Evolutionary conservation across 2,329 filamentous ascomycete genomes (phyloP).

Genomic region (Fusarium stilboides): DNA sequence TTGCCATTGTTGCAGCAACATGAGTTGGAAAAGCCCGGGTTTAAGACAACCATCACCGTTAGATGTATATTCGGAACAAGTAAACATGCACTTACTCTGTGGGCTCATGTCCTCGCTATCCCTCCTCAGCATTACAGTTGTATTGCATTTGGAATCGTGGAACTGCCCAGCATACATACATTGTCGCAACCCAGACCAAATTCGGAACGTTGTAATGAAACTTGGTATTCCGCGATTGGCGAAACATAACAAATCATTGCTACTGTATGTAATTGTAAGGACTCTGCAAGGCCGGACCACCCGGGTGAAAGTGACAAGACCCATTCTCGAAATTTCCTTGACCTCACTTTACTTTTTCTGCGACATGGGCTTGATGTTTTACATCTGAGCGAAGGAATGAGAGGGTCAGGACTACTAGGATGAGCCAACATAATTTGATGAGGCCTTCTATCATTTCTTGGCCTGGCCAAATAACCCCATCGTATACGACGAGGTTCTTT

Average conservation of each 20-base stretch:
- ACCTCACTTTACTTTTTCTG: constrained; percentile 33
- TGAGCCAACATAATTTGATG: constrained; percentile 3
- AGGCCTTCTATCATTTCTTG: not conserved
- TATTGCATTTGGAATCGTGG: not conserved
- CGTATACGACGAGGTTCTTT: not conserved
- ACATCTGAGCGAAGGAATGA: constrained; percentile 17
- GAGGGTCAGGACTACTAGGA: constrained; percentile 7
- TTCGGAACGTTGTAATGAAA: not conserved
- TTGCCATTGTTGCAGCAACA: constrained; percentile 5
- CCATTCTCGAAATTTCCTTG: not conserved
- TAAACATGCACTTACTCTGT: not conserved
- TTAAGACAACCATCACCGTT: not conserved
- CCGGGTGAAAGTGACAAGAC: not conserved
- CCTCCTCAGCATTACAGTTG: not conserved
- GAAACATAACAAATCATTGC: not conserved
- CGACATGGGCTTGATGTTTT: constrained; percentile 26
- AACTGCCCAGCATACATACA: not conserved
- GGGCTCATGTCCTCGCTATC: not conserved
- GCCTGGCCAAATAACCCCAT: not conserved
- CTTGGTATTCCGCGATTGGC: not conserved
- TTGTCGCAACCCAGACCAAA: not conserved
- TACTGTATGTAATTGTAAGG: not conserved
- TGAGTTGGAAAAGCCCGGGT: not conserved
- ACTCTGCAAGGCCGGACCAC: not conserved
- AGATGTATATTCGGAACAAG: not conserved